A percentile compares a stretch with the other conserved stretches of the same genome.
Evolutionary conservation across 768 basidiomycete species (phyloP).

Genomic region (Suillus clintonianus): DNA sequence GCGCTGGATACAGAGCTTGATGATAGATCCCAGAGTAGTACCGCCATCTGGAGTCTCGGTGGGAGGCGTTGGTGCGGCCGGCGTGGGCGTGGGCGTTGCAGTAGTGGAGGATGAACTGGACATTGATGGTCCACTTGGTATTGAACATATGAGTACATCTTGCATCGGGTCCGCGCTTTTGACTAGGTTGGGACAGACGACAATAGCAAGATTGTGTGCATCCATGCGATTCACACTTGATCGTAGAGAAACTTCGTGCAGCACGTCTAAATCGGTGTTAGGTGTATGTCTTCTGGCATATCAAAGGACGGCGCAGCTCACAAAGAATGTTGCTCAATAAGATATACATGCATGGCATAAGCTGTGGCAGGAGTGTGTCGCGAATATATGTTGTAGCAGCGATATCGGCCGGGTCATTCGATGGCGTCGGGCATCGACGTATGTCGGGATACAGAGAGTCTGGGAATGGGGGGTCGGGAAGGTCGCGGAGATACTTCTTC

Average conservation of each 20-base stretch:
- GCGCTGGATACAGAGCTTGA: conserved; percentile 77
- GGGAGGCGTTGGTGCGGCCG: conserved; percentile 17
- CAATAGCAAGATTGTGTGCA: conserved; percentile 79
- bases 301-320: conserved; percentile 33
- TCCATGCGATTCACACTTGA: conserved; percentile 76
- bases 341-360: conserved; percentile 74
- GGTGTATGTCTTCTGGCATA: not conserved
- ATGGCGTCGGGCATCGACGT: conserved; percentile 63
- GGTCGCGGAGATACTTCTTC: conserved; percentile 82
- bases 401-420: conserved; percentile 55
- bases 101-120: conserved; percentile 23
- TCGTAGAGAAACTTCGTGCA: conserved; percentile 76
- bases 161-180: conserved; percentile 64
- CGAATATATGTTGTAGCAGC: conserved; percentile 65
- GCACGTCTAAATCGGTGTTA: conserved; percentile 51
- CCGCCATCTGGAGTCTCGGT: conserved; percentile 42
- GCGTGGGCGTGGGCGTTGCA: conserved; percentile 4
- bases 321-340: conserved; percentile 70
- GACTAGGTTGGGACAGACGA: conserved; percentile 79
- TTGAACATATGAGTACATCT: conserved; percentile 74
- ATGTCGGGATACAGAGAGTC: conserved; percentile 67
- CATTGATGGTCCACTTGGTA: conserved; percentile 51
- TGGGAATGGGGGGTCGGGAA: conserved; percentile 78
- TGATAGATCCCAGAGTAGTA: conserved; percentile 68
- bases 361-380: conserved; percentile 62